These are phyloP conservation scores for Tubosaeta sp. DNA, from an alignment of 768 basidiomycete species.

Conservation along the genomic window DNA sequence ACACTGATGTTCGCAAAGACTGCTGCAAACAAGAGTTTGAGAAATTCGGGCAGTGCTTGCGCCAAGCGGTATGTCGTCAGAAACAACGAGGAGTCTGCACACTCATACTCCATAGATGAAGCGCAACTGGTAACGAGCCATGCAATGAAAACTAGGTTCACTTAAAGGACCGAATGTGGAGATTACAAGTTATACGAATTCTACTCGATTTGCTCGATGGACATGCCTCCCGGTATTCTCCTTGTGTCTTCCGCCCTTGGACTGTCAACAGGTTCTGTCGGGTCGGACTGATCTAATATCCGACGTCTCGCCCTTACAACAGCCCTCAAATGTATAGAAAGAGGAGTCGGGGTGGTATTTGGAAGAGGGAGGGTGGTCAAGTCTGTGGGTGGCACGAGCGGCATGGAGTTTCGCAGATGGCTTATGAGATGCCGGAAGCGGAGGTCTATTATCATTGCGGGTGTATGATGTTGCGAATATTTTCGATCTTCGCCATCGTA, in stretches of 20 bases:
- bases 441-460: slow-evolving; percentile 60
- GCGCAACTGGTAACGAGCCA: slow-evolving; percentile 46
- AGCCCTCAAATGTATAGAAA: slow-evolving; percentile 47
- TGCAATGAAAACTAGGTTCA: neutral
- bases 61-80: slow-evolving; percentile 59
- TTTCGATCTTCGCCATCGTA: slow-evolving; percentile 13
- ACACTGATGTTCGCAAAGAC: slow-evolving; percentile 81
- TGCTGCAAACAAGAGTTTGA: slow-evolving; percentile 82
- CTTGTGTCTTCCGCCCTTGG: slow-evolving; percentile 38
- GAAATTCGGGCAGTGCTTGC: slow-evolving; percentile 79
- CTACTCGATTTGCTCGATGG: slow-evolving; percentile 18
- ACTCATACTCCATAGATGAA: slow-evolving; percentile 41
- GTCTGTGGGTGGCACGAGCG: slow-evolving; percentile 27
- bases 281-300: slow-evolving; percentile 20
- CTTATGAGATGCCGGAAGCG: slow-evolving; percentile 49
- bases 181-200: slow-evolving; percentile 17
- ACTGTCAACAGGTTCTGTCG: slow-evolving; percentile 20
- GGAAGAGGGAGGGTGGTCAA: slow-evolving; percentile 50
- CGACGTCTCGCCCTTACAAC: slow-evolving; percentile 44
- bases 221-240: slow-evolving; percentile 32
- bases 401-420: slow-evolving; percentile 54
- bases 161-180: slow-evolving; percentile 9
- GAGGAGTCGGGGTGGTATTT: slow-evolving; percentile 52
- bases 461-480: slow-evolving; percentile 22
- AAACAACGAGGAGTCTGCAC: neutral